Conservation (phyloP, 2,329 filamentous ascomycete genomes). For the Phoma sp. region DNA sequence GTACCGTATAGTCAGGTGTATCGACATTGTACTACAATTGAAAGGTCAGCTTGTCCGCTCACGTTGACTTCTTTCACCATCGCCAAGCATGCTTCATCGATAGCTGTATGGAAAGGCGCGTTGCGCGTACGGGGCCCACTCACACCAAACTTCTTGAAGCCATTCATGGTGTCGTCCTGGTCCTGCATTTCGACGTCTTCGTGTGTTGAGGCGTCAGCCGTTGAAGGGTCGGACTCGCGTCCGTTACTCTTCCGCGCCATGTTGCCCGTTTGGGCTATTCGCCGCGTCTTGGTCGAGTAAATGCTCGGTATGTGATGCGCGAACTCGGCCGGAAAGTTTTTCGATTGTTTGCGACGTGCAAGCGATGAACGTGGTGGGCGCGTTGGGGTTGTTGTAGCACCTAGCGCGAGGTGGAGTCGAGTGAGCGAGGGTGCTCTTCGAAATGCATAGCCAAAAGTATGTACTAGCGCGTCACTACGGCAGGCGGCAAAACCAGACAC, state of each 20-base stretch:
- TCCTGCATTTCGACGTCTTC: conserved; percentile 50
- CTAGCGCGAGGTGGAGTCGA: conserved; percentile 11
- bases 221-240: conserved; percentile 45
- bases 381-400: conserved; percentile 21
- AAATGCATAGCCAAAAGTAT: conserved; percentile 20
- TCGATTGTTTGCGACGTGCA: conserved; percentile 10
- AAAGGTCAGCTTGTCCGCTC: conserved; percentile 33
- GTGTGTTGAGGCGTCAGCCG: conserved; percentile 46
- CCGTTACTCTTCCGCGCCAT: conserved; percentile 50
- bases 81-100: conserved; percentile 7
- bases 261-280: conserved; percentile 44
- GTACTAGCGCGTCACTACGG: conserved; percentile 15
- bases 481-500: conserved; percentile 7
- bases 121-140: conserved; percentile 19
- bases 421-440: conserved; percentile 14
- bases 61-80: background rate
- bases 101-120: conserved; percentile 13
- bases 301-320: conserved; percentile 13
- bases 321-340: conserved; percentile 8
- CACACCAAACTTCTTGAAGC: conserved; percentile 46
- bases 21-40: conserved; percentile 58
- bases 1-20: conserved; percentile 68
- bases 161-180: conserved; percentile 38
- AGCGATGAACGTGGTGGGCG: conserved; percentile 29
- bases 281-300: conserved; percentile 30